Evolutionary conservation across 441 rosid species (phyloP), one percentile per base, ranked within the genome.

Genomic region (Flueggea neowawraea): DNA sequence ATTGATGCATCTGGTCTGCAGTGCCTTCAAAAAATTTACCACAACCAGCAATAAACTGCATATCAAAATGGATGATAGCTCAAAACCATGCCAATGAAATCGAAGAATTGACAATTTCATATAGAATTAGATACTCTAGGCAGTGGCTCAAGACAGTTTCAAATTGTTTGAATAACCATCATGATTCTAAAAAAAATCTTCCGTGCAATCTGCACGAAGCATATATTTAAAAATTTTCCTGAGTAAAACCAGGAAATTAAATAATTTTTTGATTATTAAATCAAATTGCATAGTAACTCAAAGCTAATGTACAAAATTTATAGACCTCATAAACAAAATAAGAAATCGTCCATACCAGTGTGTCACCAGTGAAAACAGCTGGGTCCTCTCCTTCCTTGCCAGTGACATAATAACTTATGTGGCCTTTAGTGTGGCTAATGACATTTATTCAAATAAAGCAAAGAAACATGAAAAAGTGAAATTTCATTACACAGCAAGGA

Each of bases 11-110:
- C 76, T 93, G 95, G 54, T 93, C 92, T 62, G 97, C 97, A 31
- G 97, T 86, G 66, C 98, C 98, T 82, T 93, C 98, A n/a, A 85
- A 88, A 76, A 93, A 85, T 65, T 78, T 93, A n/a, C 98, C 97
- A 56, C 97, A 90, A 11, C 98, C 98, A 67, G 97, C 97, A 50
- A 90, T 51, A 66, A 93, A 93, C 98, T 93, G 74, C 75, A 71
- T 4, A 49, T 31, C 16, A 32, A 36, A 60, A 33, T 50, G 67
- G 62, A 12, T 16, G 11, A 11, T 36, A 36, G 9, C 41, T 36
- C 41, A 36, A 36, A 36, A 36, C 41, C 41, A 36, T 36, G 4
- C 7, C 41, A 36, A 36, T 8, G 9, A 3, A 36, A 36, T 1
- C 9, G 41, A 36, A 36, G 41, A 5, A 36, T 36, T 36, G 7